Base-by-base conservation (phyloP, 116 monocot species). In the Dioscorea cayenensis region DNA sequence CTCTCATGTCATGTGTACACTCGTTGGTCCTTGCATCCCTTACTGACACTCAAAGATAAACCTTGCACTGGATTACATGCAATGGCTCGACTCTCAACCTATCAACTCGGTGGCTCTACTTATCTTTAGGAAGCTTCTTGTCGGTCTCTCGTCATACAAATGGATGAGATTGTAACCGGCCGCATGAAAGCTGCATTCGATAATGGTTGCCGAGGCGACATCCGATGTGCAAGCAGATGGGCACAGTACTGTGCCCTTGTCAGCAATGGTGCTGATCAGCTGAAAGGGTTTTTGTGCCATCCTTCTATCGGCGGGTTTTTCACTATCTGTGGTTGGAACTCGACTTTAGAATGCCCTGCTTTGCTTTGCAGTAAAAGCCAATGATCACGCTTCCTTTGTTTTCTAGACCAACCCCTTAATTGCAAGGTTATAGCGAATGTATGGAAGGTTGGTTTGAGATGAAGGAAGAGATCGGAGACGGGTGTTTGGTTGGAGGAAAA, bases 311-410 rank as follows among this genome's bases (percentile, higher is more conserved):
- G 88, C 7, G 94, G 83, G 0, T 94, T 94, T 67, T 23, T 94
- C 71, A 84, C 88, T 88, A 94, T 67, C n/a, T 90, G 94, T 36
- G 94, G 94, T 0, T 90, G 85, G 88, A 94, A 94, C 51, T 94
- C 94, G 6, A 80, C 77, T 0, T 36, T 88, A 27, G 94, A 94
- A 51, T 85, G 49, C n/a, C 0, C 27, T 83, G 27, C n/a, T 90
- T 76, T 16, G 77, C 84, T n/a, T n/a, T n/a, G n/a, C 4, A 90
- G 94, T 0, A n/a, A n/a, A 72, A 82, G 23, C 85, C 90, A 6
- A 85, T 88, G 81, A 66, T 94, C 29, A 61, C 88, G 0, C 68
- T 90, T 29, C 90, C 94, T 7, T 28, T 85, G 25, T 14, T 68
- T 10, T 75, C n/a, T 72, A 76, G 94, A 94, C 67, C 90, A 94